Percentiles rank a stretch among this genome's conserved stretches.
Conservation (phyloP, 2,329 filamentous ascomycete genomes). For the Fusarium sp. region DNA sequence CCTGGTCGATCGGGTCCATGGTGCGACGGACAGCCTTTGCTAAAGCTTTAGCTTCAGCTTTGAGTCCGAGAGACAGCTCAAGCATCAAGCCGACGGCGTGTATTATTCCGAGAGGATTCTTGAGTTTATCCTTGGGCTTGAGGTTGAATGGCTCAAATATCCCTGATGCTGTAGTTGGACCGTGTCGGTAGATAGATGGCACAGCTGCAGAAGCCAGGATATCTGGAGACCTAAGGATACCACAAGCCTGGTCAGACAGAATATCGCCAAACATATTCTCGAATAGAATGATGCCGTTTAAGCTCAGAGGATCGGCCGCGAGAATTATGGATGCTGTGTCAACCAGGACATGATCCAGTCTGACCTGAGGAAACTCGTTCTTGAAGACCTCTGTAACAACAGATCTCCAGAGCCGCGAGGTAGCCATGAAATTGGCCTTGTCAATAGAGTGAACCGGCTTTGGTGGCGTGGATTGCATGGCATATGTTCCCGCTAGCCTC, state of each 20-base stretch:
- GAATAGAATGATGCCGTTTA: slow-evolving; percentile 42
- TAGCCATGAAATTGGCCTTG: slow-evolving; percentile 45
- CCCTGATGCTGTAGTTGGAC: neutral
- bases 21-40: slow-evolving; percentile 29
- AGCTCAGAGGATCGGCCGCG: slow-evolving; percentile 19
- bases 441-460: slow-evolving; percentile 54
- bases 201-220: slow-evolving; percentile 23
- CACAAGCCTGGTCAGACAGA: slow-evolving; percentile 41
- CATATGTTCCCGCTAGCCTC: slow-evolving; percentile 73
- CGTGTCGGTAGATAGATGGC: neutral
- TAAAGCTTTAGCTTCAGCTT: slow-evolving; percentile 14
- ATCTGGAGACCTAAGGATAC: slow-evolving; percentile 24
- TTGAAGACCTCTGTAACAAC: slow-evolving; percentile 29
- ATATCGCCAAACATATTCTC: slow-evolving; percentile 46
- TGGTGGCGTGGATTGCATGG: slow-evolving; percentile 65
- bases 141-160: slow-evolving; percentile 33
- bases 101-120: slow-evolving; percentile 18
- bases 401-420: slow-evolving; percentile 39
- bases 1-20: slow-evolving; percentile 23
- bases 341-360: slow-evolving; percentile 35
- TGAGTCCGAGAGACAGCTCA: slow-evolving; percentile 10
- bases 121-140: neutral
- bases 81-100: slow-evolving; percentile 27
- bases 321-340: slow-evolving; percentile 41
- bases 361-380: slow-evolving; percentile 35